Percentiles rank a stretch among this genome's conserved stretches.
These are phyloP conservation scores for Tetraselmis striata DNA, from an alignment of 139 green algal species.

Conservation along the genomic window DNA sequence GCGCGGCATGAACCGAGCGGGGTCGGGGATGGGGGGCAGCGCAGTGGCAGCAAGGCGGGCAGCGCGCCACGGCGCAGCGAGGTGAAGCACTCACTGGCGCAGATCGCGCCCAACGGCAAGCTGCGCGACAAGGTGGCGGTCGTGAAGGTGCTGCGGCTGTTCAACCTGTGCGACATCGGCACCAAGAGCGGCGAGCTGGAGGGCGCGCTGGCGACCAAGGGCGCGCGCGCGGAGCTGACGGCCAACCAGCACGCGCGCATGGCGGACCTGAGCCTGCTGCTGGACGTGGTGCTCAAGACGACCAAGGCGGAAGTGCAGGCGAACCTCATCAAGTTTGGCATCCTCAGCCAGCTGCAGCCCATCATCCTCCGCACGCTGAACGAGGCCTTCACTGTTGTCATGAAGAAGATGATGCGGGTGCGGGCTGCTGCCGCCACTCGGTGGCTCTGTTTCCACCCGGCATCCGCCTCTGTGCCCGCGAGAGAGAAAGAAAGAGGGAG, in stretches of 20 bases:
- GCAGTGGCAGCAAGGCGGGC: background rate
- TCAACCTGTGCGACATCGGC: slow-evolving; percentile 85
- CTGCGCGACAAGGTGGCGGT: background rate
- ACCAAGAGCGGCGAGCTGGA: background rate
- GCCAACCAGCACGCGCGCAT: slow-evolving; percentile 69
- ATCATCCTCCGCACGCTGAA: slow-evolving; percentile 53
- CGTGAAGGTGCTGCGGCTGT: slow-evolving; percentile 60
- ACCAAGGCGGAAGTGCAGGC: slow-evolving; percentile 26
- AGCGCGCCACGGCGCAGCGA: background rate
- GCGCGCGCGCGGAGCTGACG: slow-evolving; percentile 37
- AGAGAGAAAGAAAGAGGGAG: background rate
- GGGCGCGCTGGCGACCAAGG: slow-evolving; percentile 5
- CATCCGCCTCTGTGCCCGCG: background rate
- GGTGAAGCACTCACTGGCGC: background rate
- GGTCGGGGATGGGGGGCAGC: background rate
- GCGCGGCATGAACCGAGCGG: background rate
- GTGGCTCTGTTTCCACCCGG: slow-evolving; percentile 2
- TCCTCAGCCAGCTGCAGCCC: slow-evolving; percentile 77
- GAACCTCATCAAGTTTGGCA: slow-evolving; percentile 62
- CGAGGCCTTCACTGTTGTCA: slow-evolving; percentile 50
- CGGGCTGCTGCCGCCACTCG: background rate
- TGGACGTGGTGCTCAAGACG: slow-evolving; percentile 77
- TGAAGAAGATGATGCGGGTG: slow-evolving; percentile 32
- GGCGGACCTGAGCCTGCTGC: slow-evolving; percentile 76
- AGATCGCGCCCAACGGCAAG: background rate